Evolutionary conservation across 192 early-diverging fungal species (phyloP).

Genomic region (Podila verticillata): DNA sequence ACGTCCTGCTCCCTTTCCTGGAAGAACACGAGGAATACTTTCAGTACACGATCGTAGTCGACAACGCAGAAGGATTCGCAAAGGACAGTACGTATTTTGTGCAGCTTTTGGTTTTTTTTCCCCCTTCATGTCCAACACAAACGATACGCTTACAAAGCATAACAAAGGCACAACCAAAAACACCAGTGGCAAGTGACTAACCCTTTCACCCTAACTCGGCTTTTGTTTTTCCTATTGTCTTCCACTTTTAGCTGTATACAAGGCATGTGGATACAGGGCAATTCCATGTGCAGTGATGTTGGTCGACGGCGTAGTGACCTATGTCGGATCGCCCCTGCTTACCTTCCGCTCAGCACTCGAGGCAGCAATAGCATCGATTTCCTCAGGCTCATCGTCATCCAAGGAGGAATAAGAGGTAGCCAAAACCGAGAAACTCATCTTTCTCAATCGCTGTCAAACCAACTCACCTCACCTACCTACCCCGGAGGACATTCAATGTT

Average conservation of each 20-base stretch:
- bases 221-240: not conserved
- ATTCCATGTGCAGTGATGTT: slow-evolving; percentile 33
- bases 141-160: no score
- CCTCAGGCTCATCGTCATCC: not conserved
- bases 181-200: no score
- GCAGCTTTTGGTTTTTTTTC: not conserved
- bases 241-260: slow-evolving; percentile 40
- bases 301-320: slow-evolving; percentile 33
- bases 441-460: no score
- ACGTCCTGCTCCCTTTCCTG: slow-evolving; percentile 22
- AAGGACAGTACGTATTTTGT: slow-evolving; percentile 24
- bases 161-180: no score
- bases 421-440: no score
- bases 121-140: not conserved
- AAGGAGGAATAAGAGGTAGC: slow-evolving; percentile 2
- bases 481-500: no score
- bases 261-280: slow-evolving; percentile 34
- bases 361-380: slow-evolving; percentile 16
- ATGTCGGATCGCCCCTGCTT: slow-evolving; percentile 29
- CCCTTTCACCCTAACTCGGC: not conserved
- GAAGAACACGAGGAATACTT: slow-evolving; percentile 33
- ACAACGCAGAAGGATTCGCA: slow-evolving; percentile 43
- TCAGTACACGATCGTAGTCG: slow-evolving; percentile 39
- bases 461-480: no score
- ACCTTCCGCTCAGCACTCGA: slow-evolving; percentile 23